Conservation (phyloP, 257 asterid genomes). For the Nicotiana tomentosiformis region DNA sequence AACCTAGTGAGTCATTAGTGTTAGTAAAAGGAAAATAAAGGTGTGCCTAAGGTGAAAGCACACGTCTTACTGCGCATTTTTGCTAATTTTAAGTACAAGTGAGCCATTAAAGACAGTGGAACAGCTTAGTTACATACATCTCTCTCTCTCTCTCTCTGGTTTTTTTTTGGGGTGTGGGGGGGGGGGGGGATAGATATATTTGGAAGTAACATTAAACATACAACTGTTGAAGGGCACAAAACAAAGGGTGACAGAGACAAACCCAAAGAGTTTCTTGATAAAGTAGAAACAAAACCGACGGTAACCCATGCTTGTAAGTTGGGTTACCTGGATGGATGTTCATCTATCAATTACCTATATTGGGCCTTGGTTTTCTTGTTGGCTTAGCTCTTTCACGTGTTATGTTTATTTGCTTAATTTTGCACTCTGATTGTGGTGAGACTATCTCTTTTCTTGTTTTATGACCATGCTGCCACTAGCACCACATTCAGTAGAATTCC, state of each 20-base stretch:
- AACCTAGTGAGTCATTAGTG: background rate
- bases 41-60: background rate
- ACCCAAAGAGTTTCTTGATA: background rate
- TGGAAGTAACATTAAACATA: background rate
- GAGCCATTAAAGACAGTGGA: background rate
- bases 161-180: background rate
- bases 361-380: background rate
- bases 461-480: background rate
- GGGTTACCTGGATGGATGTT: conserved; percentile 1
- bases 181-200: background rate
- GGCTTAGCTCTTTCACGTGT: background rate
- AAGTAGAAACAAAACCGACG: background rate
- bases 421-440: background rate
- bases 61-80: background rate
- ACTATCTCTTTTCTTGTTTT: conserved; percentile 1
- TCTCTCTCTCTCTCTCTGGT: too few species aligned
- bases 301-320: too few species aligned
- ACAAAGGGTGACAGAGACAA: background rate
- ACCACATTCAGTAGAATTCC: background rate
- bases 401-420: background rate
- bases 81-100: background rate
- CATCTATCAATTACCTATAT: background rate
- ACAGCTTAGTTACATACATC: background rate
- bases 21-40: background rate
- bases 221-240: conserved; percentile 1